Evolutionary conservation across 768 basidiomycete genomes (phyloP), one percentile per base, ranked within the genome.

Genomic region (Boletus vinaceobasis): DNA sequence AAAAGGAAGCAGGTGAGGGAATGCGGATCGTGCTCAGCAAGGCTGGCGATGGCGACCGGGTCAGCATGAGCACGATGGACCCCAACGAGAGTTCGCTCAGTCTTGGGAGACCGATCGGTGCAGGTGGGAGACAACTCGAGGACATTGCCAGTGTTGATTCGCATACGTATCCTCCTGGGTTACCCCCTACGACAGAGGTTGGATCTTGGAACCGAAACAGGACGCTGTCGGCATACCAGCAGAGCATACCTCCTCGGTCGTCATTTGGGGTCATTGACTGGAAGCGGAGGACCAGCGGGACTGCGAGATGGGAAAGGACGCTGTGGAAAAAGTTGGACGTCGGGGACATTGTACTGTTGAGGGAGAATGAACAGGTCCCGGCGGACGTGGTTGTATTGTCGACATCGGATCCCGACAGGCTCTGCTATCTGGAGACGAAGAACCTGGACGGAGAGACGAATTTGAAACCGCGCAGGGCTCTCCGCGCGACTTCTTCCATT

Each of bases 271-370:
- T 93, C 31, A 75, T 97, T n/a, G 88, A 96, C 67, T 93, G 86
- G 82, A 77, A 74, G 44, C 83, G 83, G 45, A 83, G 81, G 36
- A 73, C 81, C 3, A 76, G 76, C 4, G 93, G 93, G 0, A 81
- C 85, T 4, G 86, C 92, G 2, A 78, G 79, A 27, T 98, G 96
- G 96, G 94, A 98, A 66, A 78, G 96, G 52, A 98, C 96, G 14
- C 75, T 98, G 2, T 98, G 96, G 96, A 98, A 98, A 79, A 98
- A 98, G 77, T 79, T 98, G 42, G 94, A 97, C 67, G 94, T 98
- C 11, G 96, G 96, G n/a, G 96, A 98, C 66, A 73, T 98, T 21
- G 91, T 98, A 31, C 75, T 98, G 8, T 76, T 98, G 33, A 77
- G 88, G 55, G 93, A 98, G 60, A 90, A 98, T 71, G 96, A 98